These are phyloP conservation scores for Magnusiomyces tetraspermus DNA, from an alignment of 1,139 yeast species.

Conservation along the genomic window DNA sequence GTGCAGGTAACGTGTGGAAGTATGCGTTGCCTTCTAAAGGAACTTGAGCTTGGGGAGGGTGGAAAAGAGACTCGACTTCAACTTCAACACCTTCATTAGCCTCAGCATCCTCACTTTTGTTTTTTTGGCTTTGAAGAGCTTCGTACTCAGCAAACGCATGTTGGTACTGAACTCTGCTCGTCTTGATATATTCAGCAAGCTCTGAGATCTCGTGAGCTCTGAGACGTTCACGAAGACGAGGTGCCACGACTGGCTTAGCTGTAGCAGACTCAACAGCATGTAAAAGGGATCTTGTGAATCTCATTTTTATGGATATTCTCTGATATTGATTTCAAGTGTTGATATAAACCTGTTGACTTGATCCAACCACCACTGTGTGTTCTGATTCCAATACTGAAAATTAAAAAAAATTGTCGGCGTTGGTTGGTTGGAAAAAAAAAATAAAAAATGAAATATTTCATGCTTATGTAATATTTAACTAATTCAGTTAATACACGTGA, in stretches of 20 bases:
- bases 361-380: too few species aligned
- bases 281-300: constrained; percentile 6
- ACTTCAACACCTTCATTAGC: constrained; percentile 12
- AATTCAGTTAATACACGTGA: neutral
- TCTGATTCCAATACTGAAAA: neutral
- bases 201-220: constrained; percentile 8
- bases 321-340: neutral
- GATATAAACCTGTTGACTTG: too few species aligned
- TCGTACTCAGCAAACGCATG: neutral
- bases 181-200: constrained; percentile 6
- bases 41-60: constrained; percentile 4
- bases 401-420: neutral
- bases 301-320: constrained; percentile 7
- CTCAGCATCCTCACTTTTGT: constrained; percentile 7
- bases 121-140: constrained; percentile 6
- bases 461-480: neutral
- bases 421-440: neutral
- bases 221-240: constrained; percentile 13
- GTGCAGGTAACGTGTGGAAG: constrained; percentile 48
- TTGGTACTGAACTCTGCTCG: constrained; percentile 1
- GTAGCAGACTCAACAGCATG: constrained; percentile 7
- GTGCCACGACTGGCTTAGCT: constrained; percentile 7
- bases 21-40: constrained; percentile 20
- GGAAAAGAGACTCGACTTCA: neutral
- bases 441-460: neutral